Evolutionary conservation across 2,329 filamentous ascomycete species (phyloP), one percentile per base, ranked within the genome.

Genomic region (Emmonsiellopsis sp.): DNA sequence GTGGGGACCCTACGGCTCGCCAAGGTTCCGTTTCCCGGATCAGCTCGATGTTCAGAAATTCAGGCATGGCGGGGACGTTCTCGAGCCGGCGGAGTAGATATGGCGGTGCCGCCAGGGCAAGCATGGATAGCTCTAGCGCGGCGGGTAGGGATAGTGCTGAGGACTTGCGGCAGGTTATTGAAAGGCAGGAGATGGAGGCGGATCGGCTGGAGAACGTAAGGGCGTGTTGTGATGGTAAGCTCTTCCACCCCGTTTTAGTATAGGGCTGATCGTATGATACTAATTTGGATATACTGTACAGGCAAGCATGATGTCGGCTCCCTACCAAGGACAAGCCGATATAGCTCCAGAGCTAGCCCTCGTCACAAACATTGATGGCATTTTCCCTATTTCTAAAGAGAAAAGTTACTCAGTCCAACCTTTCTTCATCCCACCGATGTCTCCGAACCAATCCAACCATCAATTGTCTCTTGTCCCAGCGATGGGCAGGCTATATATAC

Each of bases 191-290:
- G 57, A 77, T 83, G 52, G 87, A 91, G 60, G 77, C 85, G 31
- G 87, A 91, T 65, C 80, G 85, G 57, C 77, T 97, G 63, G 92
- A 97, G 77, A 96, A 98, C 68, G 93, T 98, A 59, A 80, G 93
- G 66, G 91, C 92, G 55, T 98, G 93, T 74, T 98, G 93, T 71
- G 93, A 97, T 80, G 93, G 91, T 92, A 79, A 81, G 85, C 13
- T 39, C 31, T 31, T 11, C 27, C 7, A n/a, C 27, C 27, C 7
- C 32, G 51, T n/a, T 21, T 49, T 49, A 14, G 10, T 13, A 43
- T 36, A 5, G 5, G n/a, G 5, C 7, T 37, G 37, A 34, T 37
- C 10, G 14, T 34, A 44, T 27, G 62, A 69, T 60, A 39, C 36
- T 39, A 39, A 39, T 39, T 10, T 39, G 9, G 36, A 27, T 39